Percentiles rank a stretch among this genome's conserved stretches.
Conservation (phyloP, 768 basidiomycete genomes). For the Kwoniella botswanensis region DNA sequence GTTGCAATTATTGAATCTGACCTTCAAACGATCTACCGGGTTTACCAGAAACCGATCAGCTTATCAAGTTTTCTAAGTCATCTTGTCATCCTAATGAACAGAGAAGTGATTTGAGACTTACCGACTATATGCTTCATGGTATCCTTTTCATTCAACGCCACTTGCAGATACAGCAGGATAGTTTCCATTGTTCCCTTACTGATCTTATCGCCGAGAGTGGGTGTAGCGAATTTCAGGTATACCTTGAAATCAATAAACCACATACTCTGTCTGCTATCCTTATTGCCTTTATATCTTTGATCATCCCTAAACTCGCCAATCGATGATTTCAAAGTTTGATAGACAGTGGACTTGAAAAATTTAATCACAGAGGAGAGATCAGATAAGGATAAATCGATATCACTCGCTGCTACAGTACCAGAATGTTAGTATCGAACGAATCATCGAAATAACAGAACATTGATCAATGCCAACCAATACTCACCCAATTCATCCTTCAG, state of each 20-base stretch:
- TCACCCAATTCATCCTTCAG: not conserved
- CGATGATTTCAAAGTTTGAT: not conserved
- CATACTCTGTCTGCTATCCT: not conserved
- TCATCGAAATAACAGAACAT: too few species aligned
- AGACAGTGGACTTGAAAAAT: not conserved
- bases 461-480: not conserved
- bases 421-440: too few species aligned
- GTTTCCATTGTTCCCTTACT: not conserved
- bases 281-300: not conserved
- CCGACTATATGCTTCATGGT: not conserved
- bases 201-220: not conserved
- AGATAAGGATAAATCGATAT: not conserved
- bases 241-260: constrained; percentile 2
- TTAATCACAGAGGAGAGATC: not conserved
- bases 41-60: not conserved
- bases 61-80: not conserved
- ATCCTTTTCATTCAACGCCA: not conserved
- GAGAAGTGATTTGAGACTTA: not conserved
- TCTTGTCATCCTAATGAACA: not conserved
- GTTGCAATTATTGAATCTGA: not conserved
- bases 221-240: not conserved
- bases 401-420: not conserved
- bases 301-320: not conserved
- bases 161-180: not conserved
- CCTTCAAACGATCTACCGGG: not conserved